These are phyloP conservation scores for Arabis hirsuta DNA, from an alignment of 345 rosid genomes.

Conservation along the genomic window DNA sequence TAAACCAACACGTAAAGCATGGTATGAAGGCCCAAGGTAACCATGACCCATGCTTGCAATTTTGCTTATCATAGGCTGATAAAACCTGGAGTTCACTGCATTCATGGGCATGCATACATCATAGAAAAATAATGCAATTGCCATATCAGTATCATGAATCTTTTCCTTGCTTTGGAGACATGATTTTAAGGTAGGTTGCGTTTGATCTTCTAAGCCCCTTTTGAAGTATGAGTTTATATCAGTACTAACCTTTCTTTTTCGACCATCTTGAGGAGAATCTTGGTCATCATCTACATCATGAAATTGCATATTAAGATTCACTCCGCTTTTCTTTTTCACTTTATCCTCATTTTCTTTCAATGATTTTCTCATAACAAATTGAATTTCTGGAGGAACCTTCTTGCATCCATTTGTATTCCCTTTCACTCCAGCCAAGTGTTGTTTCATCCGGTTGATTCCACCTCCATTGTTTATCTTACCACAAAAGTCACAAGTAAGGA, in stretches of 20 bases:
- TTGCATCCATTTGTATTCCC: slow-evolving; percentile 15
- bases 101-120: slow-evolving; percentile 4
- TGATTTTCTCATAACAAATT: neutral
- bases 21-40: neutral
- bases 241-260: neutral
- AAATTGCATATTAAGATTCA: neutral
- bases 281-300: neutral
- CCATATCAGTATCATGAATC: slow-evolving; percentile 1
- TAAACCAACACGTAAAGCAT: neutral
- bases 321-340: neutral
- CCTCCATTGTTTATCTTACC: neutral
- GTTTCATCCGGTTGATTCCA: slow-evolving; percentile 9
- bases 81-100: neutral
- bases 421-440: neutral
- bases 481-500: neutral
- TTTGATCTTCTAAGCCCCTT: neutral
- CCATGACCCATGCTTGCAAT: neutral
- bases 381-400: slow-evolving; percentile 9
- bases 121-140: neutral
- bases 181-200: neutral
- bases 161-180: no score
- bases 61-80: slow-evolving; percentile 1
- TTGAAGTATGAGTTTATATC: slow-evolving; percentile 8
- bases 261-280: neutral
- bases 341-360: slow-evolving; percentile 2